Conservation (phyloP, 495 filamentous ascomycete genomes). For the Elasticomyces elasticus region DNA sequence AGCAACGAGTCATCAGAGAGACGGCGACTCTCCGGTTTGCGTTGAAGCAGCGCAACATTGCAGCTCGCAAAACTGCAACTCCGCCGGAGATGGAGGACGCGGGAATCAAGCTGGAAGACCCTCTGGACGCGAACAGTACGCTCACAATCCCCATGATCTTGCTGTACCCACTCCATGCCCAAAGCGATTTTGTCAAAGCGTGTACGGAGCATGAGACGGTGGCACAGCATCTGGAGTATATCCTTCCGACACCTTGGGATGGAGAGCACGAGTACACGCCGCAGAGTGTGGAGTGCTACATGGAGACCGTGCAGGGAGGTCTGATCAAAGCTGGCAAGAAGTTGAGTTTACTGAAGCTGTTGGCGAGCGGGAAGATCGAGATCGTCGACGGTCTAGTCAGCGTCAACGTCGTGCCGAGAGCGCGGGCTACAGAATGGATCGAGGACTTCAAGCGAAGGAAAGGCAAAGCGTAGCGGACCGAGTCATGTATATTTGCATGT, state of each 20-base stretch:
- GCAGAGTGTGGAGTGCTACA: conserved; percentile 69
- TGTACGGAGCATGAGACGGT: conserved; percentile 65
- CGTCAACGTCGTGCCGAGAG: conserved; percentile 67
- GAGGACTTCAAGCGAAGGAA: conserved; percentile 70
- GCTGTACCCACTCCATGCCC: conserved; percentile 67
- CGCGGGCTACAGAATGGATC: conserved; percentile 60
- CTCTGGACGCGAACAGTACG: conserved; percentile 56
- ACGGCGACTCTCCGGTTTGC: conserved; percentile 54
- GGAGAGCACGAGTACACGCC: conserved; percentile 51
- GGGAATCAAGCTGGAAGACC: conserved; percentile 48
- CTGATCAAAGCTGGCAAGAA: conserved; percentile 87
- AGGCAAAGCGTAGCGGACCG: conserved; percentile 18
- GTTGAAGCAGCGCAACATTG: conserved; percentile 63
- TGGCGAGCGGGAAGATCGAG: conserved; percentile 70
- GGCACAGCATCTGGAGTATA: conserved; percentile 63
- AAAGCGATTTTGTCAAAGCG: conserved; percentile 82
- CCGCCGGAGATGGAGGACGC: conserved; percentile 69
- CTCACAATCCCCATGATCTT: conserved; percentile 71
- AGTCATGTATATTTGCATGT: background rate
- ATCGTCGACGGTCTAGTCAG: conserved; percentile 76
- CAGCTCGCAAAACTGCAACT: conserved; percentile 51
- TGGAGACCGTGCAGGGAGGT: conserved; percentile 72
- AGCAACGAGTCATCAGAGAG: conserved; percentile 42
- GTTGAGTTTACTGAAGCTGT: conserved; percentile 58
- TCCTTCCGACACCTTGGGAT: conserved; percentile 84